Evolutionary conservation across 768 basidiomycete species (phyloP), one percentile per base, ranked within the genome.

Genomic region (Artomyces pyxidatus): DNA sequence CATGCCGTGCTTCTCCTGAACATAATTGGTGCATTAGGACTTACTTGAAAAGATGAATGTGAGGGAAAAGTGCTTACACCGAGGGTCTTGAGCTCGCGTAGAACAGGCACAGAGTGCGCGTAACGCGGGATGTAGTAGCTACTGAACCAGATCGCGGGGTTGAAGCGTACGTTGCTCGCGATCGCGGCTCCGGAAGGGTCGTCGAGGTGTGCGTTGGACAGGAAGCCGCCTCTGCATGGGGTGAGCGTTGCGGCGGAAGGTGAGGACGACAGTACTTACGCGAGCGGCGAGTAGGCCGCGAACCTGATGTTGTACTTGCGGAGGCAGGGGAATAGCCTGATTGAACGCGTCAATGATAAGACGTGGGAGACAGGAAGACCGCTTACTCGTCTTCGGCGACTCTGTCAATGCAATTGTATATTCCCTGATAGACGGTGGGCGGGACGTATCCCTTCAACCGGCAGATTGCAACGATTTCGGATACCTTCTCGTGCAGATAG

Each of bases 201-300:
- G 5, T 45, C 12, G 44, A 50, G 42, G 22, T 23, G 27, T 6
- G 30, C 38, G 25, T 63, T 63, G 10, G 60, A 57, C 47, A 66
- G 57, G 55, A 60, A 54, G 1, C 58, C 59, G n/a, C 59, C 59
- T 1, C 49, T 26, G 14, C n/a, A n/a, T n/a, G n/a, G n/a, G n/a
- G n/a, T n/a, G n/a, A n/a, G n/a, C n/a, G n/a, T n/a, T n/a, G n/a
- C n/a, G n/a, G n/a, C 4, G n/a, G 17, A 10, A 28, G 25, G 19
- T 23, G 37, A 38, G 21, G 32, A 45, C 9, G 41, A 28, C n/a
- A 39, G 17, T 23, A 50, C 51, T 45, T 65, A 49, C 49, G 49
- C 55, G n/a, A 61, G 58, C 9, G 65, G 64, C 32, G 63, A 64
- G 54, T 56, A 65, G 41, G 49, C 63, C 35, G 63, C 63, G 51